Evolutionary conservation across 1,284 basidiomycete species (phyloP).

Genomic region (Cystobasidium sp.): DNA sequence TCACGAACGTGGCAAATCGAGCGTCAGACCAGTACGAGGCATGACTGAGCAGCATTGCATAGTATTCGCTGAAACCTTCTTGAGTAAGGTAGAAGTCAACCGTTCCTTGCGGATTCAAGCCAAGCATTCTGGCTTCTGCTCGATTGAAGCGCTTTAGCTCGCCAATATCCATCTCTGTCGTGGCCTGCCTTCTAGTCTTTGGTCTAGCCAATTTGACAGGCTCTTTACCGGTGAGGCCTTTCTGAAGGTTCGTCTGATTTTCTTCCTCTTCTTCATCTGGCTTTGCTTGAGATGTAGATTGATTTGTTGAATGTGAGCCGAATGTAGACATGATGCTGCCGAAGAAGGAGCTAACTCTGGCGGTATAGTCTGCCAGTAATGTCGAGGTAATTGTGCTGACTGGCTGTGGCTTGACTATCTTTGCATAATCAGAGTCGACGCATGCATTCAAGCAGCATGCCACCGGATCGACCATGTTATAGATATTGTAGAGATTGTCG

Average conservation of each 20-base stretch:
- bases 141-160: conserved; percentile 38
- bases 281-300: conserved; percentile 7
- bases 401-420: conserved; percentile 55
- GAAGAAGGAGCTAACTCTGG: conserved; percentile 55
- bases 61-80: conserved; percentile 43
- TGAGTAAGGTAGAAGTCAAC: conserved; percentile 43
- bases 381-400: conserved; percentile 55
- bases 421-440: conserved; percentile 56
- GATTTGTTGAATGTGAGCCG: conserved; percentile 9
- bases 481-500: conserved; percentile 54
- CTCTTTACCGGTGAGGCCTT: not conserved
- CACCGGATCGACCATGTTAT: conserved; percentile 58
- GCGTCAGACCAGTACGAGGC: conserved; percentile 44
- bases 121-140: conserved; percentile 43
- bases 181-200: conserved; percentile 32
- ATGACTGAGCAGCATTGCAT: conserved; percentile 39
- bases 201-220: conserved; percentile 4
- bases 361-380: conserved; percentile 53
- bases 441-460: conserved; percentile 56
- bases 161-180: conserved; percentile 25
- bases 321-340: conserved; percentile 45
- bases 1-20: conserved; percentile 43
- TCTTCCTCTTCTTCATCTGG: conserved; percentile 8
- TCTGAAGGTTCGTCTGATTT: conserved; percentile 1
- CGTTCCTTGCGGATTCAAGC: conserved; percentile 44